These are phyloP conservation scores for Prillingera fragicola DNA, from an alignment of 1,284 basidiomycete species.

Conservation along the genomic window DNA sequence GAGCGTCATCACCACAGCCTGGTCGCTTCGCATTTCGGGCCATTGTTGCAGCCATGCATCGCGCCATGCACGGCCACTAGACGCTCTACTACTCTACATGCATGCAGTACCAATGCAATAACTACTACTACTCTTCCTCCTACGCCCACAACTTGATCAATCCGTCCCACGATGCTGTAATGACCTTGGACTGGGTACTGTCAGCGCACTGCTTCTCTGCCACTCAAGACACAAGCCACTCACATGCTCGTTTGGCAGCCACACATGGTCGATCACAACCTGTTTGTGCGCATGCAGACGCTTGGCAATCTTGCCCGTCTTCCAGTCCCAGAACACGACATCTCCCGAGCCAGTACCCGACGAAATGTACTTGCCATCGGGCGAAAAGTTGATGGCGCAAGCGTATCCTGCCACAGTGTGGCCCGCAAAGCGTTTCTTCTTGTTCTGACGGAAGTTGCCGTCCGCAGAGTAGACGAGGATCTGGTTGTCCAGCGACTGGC, in stretches of 20 bases:
- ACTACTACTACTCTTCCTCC: not conserved
- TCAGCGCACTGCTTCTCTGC: conserved; percentile 5
- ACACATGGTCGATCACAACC: conserved; percentile 93
- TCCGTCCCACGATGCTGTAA: conserved; percentile 96
- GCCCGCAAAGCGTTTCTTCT: conserved; percentile 96
- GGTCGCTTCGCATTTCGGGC: not conserved
- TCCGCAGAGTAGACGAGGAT: conserved; percentile 95
- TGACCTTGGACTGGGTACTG: conserved; percentile 70
- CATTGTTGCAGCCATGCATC: not conserved
- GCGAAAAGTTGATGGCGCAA: conserved; percentile 92
- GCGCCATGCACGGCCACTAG: not conserved
- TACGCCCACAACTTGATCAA: conserved; percentile 87
- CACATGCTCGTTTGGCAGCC: conserved; percentile 95
- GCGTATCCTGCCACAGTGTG: conserved; percentile 96
- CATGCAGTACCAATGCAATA: not conserved
- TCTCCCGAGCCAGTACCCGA: conserved; percentile 93
- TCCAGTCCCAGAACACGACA: conserved; percentile 99
- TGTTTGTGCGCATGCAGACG: conserved; percentile 82
- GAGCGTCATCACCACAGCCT: not conserved
- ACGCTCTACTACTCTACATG: not conserved
- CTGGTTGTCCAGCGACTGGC: conserved; percentile 96
- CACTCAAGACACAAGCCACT: conserved; percentile 45
- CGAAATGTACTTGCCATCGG: conserved; percentile 92
- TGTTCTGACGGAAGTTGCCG: conserved; percentile 87
- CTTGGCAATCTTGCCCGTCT: conserved; percentile 89